Conservation (phyloP, 805 yeast species). For the Saccharomyces jurei region DNA sequence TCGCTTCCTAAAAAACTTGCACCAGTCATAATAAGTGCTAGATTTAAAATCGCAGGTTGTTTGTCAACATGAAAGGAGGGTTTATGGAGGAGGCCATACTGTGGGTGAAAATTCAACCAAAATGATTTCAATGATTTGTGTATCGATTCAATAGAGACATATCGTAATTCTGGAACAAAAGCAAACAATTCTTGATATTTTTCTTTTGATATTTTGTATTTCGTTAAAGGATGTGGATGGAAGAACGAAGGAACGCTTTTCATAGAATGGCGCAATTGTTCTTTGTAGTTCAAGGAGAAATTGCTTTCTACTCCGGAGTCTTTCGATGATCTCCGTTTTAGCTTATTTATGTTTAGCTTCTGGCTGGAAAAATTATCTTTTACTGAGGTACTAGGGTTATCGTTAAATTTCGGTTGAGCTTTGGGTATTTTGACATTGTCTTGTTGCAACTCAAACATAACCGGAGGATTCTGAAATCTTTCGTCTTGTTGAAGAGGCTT, state of each 20-base stretch:
- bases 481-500: constrained; percentile 2
- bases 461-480: neutral
- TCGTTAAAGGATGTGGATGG: constrained; percentile 14
- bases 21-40: constrained; percentile 52
- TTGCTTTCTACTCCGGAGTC: neutral
- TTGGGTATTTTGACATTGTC: neutral
- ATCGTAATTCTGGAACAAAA: constrained; percentile 17
- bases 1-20: constrained; percentile 35
- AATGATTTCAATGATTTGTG: constrained; percentile 29
- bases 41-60: constrained; percentile 44
- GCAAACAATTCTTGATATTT: constrained; percentile 7
- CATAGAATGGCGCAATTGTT: constrained; percentile 12
- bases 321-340: constrained; percentile 8
- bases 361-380: constrained; percentile 16
- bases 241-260: constrained; percentile 16
- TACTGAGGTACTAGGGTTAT: constrained; percentile 6
- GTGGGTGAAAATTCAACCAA: constrained; percentile 52
- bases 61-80: constrained; percentile 42
- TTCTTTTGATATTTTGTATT: constrained; percentile 12
- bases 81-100: constrained; percentile 41
- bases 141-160: constrained; percentile 9
- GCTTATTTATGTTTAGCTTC: constrained; percentile 13
- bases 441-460: neutral
- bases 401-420: constrained; percentile 6
- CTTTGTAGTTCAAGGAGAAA: constrained; percentile 3